Base-by-base conservation (phyloP, 768 basidiomycete species). In the Kwoniella mangroviensis region DNA sequence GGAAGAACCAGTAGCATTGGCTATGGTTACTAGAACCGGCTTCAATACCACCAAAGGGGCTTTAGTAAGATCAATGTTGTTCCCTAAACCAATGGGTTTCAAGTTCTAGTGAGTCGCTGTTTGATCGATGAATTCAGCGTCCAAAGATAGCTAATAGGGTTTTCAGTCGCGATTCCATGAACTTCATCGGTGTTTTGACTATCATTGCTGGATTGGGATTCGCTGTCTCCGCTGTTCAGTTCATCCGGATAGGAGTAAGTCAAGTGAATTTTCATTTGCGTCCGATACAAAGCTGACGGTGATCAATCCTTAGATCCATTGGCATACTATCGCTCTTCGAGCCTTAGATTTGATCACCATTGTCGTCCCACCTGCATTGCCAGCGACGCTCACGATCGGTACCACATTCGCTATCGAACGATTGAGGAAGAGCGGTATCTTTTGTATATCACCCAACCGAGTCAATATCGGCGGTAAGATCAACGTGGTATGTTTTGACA, bases 1-100 rank as follows among this genome's bases (percentile, higher is more conserved):
- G 53, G 72, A 78, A 42, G 81, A 82, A 51, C 75, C 79, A 12
- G 66, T 77, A 42, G 91, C 94, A 0, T 82, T 94, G 59, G 94
- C 90, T 1, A 79, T 96, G 79, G 93, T 98, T 9, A 90, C 90
- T 34, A 86, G 94, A 51, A 97, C 94, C 63, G 94, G 92, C 1
- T 98, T 98, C 84, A 93, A 92, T 81, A 99, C 97, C 1, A 99
- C 97, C 5, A 98, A 98, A 84, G 97, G 97, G 19, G 92, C 96
- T 0, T 85, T 99, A 24, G 89, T 98, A 24, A 88, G 97, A 24
- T 98, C 96, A 0, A 99, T 99, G 96, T 86, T 99, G 17, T 99
- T 95, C 85, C 97, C 97, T 0, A 98, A 97, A 79, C 95, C 96
- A 0, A 94, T 97, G 71, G 96, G 94, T 0, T 99, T 99, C 88